These are phyloP conservation scores for Candida boleticola DNA, from an alignment of 805 yeast genomes.

Conservation along the genomic window DNA sequence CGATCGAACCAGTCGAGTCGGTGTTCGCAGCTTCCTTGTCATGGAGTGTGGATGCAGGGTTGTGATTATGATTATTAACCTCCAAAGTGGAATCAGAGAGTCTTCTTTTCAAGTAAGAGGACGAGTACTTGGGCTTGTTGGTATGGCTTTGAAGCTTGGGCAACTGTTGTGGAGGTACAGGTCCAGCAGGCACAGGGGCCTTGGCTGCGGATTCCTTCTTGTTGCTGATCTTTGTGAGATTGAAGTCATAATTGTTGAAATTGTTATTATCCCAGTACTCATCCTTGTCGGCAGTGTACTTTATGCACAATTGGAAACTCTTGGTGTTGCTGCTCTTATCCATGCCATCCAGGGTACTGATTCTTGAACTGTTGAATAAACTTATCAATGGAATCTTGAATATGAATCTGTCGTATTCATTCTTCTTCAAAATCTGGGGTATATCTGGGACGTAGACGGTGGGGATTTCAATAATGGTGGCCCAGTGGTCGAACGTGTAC, in stretches of 20 bases:
- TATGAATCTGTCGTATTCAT: constrained; percentile 67
- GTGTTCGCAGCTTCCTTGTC: neutral
- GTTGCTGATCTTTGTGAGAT: constrained; percentile 27
- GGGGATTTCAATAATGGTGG: constrained; percentile 65
- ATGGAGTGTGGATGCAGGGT: neutral
- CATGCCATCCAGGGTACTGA: constrained; percentile 7
- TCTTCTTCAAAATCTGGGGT: constrained; percentile 45
- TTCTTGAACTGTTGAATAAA: constrained; percentile 32
- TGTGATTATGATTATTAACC: neutral
- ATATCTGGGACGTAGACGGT: constrained; percentile 59
- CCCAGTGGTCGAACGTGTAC: constrained; percentile 80
- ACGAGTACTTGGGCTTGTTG: constrained; percentile 37
- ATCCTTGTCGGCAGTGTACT: constrained; percentile 44
- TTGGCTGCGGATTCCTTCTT: constrained; percentile 1
- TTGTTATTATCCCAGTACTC: constrained; percentile 82
- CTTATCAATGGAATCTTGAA: constrained; percentile 56
- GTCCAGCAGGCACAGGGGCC: neutral
- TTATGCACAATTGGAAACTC: constrained; percentile 51
- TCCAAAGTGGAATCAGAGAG: constrained; percentile 25
- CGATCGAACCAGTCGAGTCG: neutral
- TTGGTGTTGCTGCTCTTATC: constrained; percentile 16
- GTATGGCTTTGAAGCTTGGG: constrained; percentile 16
- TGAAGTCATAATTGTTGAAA: constrained; percentile 54
- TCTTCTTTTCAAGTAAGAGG: constrained; percentile 33
- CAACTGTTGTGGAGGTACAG: constrained; percentile 2